Evolutionary conservation across 2,329 filamentous ascomycete genomes (phyloP).

Genomic region (Talaromyces marneffei): DNA sequence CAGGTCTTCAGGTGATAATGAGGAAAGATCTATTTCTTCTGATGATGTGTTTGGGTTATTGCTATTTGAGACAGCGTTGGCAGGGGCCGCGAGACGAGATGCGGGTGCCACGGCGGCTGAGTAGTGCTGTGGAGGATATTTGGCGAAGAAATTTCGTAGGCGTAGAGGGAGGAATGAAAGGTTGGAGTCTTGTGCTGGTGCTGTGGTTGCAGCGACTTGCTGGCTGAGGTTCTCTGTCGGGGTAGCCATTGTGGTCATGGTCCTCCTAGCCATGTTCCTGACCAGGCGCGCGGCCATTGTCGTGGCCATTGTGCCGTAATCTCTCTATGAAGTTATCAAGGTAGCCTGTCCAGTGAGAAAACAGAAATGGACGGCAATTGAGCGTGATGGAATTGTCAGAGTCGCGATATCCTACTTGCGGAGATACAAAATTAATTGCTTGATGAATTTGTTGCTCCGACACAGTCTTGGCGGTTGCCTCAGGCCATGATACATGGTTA

Average conservation of each 20-base stretch:
- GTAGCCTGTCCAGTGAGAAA: too few species aligned
- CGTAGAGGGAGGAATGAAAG: slow-evolving; percentile 58
- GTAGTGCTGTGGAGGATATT: slow-evolving; percentile 67
- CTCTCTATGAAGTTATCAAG: background rate
- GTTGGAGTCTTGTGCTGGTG: background rate
- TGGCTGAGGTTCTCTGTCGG: background rate
- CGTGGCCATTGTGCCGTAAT: slow-evolving; percentile 1
- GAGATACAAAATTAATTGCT: background rate
- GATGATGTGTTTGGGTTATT: background rate
- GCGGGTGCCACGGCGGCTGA: slow-evolving; percentile 30
- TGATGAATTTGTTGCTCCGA: background rate
- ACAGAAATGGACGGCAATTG: background rate
- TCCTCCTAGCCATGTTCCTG: slow-evolving; percentile 2
- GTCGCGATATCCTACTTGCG: background rate
- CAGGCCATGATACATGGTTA: background rate
- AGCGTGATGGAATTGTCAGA: background rate
- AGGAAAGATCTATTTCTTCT: slow-evolving; percentile 14
- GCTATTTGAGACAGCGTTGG: slow-evolving; percentile 24
- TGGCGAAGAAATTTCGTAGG: slow-evolving; percentile 79
- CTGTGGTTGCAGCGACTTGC: background rate
- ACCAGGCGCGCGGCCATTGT: slow-evolving; percentile 1
- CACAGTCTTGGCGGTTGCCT: background rate
- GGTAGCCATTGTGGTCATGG: slow-evolving; percentile 1
- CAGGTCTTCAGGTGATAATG: slow-evolving; percentile 15
- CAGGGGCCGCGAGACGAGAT: slow-evolving; percentile 16